Conservation (phyloP, 768 basidiomycete genomes). For the Psilocybe cubensis region DNA sequence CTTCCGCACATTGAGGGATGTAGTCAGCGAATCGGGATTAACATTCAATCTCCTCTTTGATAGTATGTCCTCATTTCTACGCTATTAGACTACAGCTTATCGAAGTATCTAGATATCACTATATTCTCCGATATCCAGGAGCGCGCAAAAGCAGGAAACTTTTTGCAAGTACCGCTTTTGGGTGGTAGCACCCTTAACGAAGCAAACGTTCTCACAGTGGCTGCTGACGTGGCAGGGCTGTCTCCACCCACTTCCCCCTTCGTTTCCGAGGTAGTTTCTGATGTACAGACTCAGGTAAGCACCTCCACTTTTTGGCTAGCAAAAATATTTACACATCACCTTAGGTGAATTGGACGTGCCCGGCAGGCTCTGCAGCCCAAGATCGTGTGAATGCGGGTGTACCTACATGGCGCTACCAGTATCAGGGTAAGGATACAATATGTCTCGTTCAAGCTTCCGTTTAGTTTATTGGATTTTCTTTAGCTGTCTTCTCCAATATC, state of each 20-base stretch:
- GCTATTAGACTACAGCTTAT: too few relatives aligned
- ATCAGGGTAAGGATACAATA: constrained; percentile 25
- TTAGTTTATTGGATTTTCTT: background rate
- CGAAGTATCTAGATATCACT: too few relatives aligned
- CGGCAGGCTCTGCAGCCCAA: constrained; percentile 25
- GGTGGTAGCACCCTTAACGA: constrained; percentile 36
- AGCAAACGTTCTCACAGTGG: constrained; percentile 36
- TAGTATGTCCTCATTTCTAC: constrained; percentile 23
- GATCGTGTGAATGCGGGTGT: constrained; percentile 30
- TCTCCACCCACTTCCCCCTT: constrained; percentile 24
- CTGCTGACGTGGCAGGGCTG: constrained; percentile 22
- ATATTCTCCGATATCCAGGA: constrained; percentile 33
- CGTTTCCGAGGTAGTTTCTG: constrained; percentile 31
- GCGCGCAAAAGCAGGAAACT: constrained; percentile 30
- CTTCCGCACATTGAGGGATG: constrained; percentile 31
- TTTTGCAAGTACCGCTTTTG: constrained; percentile 32
- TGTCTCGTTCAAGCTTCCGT: background rate
- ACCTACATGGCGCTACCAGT: constrained; percentile 32
- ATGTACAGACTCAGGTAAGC: constrained; percentile 33
- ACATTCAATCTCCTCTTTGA: constrained; percentile 34
- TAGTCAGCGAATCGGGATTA: constrained; percentile 29
- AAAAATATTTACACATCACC: too few relatives aligned
- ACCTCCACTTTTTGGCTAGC: background rate
- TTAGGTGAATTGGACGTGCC: constrained; percentile 35
- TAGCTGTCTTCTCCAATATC: constrained; percentile 39